Conservation (phyloP, 2,329 filamentous ascomycete genomes). For the Ophiocordyceps camponoti-saundersi region DNA sequence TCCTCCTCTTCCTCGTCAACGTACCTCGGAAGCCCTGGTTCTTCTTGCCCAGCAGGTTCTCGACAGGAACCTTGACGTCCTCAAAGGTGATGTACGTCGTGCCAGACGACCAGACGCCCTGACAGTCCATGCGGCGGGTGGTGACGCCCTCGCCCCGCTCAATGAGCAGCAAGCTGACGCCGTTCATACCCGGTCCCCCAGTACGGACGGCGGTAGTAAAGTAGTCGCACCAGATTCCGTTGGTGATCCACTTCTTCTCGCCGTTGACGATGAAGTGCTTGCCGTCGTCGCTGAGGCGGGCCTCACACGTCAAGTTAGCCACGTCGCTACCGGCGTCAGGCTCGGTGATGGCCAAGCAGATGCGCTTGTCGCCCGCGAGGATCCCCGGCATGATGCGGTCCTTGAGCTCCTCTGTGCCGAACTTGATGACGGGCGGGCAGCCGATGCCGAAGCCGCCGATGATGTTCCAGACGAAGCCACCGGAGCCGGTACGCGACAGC, state of each 20-base stretch:
- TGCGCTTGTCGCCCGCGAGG: slow-evolving; percentile 82
- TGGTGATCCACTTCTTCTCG: slow-evolving; percentile 99
- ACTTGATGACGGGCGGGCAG: slow-evolving; percentile 79
- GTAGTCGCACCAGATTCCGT: slow-evolving; percentile 92
- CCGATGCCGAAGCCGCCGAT: slow-evolving; percentile 96
- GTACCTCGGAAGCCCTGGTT: slow-evolving; percentile 77
- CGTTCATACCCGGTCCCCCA: slow-evolving; percentile 78
- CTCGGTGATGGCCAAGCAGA: slow-evolving; percentile 94
- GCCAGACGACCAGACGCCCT: slow-evolving; percentile 88
- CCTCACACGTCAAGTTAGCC: slow-evolving; percentile 88
- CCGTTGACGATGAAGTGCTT: slow-evolving; percentile 99
- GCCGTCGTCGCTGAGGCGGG: slow-evolving; percentile 83
- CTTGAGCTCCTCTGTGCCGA: slow-evolving; percentile 69
- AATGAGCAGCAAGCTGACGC: slow-evolving; percentile 78
- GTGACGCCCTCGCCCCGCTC: slow-evolving; percentile 80
- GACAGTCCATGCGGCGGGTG: slow-evolving; percentile 94
- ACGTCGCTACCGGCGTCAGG: slow-evolving; percentile 91
- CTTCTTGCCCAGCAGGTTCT: slow-evolving; percentile 94
- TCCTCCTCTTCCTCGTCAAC: neutral
- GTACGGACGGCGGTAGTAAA: slow-evolving; percentile 95
- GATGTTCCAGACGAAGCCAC: slow-evolving; percentile 92
- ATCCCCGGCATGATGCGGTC: slow-evolving; percentile 82
- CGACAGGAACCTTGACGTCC: slow-evolving; percentile 98
- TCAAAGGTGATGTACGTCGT: slow-evolving; percentile 98
- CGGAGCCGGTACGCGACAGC: slow-evolving; percentile 72